Conservation (phyloP, 805 yeast species). For the Starmerella potacharoeniae region DNA sequence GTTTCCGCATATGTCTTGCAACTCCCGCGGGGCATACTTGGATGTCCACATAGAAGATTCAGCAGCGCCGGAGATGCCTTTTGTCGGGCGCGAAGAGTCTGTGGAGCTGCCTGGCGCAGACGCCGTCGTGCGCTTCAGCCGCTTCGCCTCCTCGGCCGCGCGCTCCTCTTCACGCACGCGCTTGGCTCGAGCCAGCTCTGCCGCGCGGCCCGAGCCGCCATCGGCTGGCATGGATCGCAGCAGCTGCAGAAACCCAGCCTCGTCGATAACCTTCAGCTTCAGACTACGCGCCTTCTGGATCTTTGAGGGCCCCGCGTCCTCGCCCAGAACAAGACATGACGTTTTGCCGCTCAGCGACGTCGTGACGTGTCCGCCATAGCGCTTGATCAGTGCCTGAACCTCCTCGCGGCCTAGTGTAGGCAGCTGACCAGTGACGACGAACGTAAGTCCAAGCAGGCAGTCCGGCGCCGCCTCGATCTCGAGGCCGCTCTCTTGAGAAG, state of each 20-base stretch:
- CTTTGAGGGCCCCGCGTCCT: conserved; percentile 95
- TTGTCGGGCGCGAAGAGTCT: neutral
- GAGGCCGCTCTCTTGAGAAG: conserved; percentile 12
- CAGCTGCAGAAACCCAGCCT: conserved; percentile 71
- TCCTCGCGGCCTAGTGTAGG: conserved; percentile 69
- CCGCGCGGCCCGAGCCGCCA: conserved; percentile 79
- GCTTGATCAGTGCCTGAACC: conserved; percentile 64
- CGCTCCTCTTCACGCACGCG: conserved; percentile 52
- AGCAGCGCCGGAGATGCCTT: neutral
- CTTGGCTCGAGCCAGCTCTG: conserved; percentile 60
- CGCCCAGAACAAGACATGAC: conserved; percentile 79
- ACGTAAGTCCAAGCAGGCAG: conserved; percentile 77
- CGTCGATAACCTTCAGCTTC: conserved; percentile 70
- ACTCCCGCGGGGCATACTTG: conserved; percentile 72
- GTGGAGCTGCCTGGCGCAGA: neutral
- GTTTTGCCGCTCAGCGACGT: conserved; percentile 78
- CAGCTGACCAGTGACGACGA: conserved; percentile 85
- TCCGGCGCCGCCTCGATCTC: conserved; percentile 64
- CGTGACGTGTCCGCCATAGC: conserved; percentile 81
- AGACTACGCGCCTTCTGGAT: conserved; percentile 64
- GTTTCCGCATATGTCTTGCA: conserved; percentile 82
- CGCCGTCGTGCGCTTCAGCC: neutral
- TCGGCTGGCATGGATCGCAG: conserved; percentile 73
- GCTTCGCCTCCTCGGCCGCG: conserved; percentile 32
- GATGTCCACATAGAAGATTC: conserved; percentile 69